Evolutionary conservation across 805 yeast species (phyloP).

Genomic region (Wickerhamomyces xylosicus): DNA sequence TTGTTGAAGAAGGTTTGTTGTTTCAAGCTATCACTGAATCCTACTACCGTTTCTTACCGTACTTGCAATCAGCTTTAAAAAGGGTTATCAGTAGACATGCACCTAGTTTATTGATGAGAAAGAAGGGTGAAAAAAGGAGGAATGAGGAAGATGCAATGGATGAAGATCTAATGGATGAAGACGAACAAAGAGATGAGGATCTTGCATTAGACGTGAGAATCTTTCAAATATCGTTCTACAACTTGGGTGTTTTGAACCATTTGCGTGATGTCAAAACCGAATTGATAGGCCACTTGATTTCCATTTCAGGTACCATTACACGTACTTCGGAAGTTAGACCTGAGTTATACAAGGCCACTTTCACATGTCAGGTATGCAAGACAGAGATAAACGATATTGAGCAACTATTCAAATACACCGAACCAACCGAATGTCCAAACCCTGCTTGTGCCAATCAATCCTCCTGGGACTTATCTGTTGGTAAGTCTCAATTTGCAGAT

Average conservation of each 20-base stretch:
- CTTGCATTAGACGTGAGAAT: constrained; percentile 46
- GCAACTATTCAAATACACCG: constrained; percentile 87
- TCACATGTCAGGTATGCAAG: constrained; percentile 82
- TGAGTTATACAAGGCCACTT: constrained; percentile 77
- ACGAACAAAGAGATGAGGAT: not conserved
- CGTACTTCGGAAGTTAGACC: constrained; percentile 96
- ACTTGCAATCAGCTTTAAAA: constrained; percentile 63
- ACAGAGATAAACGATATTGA: constrained; percentile 83
- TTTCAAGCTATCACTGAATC: constrained; percentile 87
- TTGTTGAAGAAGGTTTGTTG: constrained; percentile 74
- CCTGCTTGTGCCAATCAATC: constrained; percentile 83
- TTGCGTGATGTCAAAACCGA: constrained; percentile 88
- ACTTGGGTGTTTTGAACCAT: constrained; percentile 71
- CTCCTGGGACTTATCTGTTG: constrained; percentile 73
- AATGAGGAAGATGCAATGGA: constrained; percentile 12
- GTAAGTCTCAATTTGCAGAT: constrained; percentile 82
- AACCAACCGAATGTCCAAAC: constrained; percentile 85
- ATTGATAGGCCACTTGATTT: constrained; percentile 72
- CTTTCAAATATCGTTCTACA: constrained; percentile 86
- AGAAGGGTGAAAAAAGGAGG: not conserved
- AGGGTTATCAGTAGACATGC: constrained; percentile 64
- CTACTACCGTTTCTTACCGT: constrained; percentile 88
- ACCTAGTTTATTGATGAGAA: constrained; percentile 47
- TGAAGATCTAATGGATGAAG: not conserved
- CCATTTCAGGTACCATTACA: constrained; percentile 91